A percentile compares a stretch with the other conserved stretches of the same genome.
These are phyloP conservation scores for Fusarium pseudocircinatum DNA, from an alignment of 2,329 filamentous ascomycete species.

Conservation along the genomic window DNA sequence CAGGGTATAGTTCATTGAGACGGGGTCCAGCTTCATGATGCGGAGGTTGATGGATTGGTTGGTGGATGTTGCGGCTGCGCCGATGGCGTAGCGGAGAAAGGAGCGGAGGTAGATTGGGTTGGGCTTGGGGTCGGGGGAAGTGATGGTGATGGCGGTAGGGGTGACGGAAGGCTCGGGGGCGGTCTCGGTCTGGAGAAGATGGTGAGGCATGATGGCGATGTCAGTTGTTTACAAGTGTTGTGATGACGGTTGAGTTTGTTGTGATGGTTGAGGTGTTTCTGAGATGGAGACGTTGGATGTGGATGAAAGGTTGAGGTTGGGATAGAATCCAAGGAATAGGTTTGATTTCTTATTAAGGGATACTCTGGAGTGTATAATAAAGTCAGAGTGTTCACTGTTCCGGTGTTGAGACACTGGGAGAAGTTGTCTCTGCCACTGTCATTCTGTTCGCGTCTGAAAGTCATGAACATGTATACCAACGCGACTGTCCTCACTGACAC, in stretches of 20 bases:
- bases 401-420: rapidly evolving
- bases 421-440: neutral
- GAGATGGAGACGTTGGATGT: neutral
- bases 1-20: neutral
- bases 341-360: neutral
- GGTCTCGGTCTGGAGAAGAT: neutral
- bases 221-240: rapidly evolving
- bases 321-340: rapidly evolving
- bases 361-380: rapidly evolving
- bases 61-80: neutral
- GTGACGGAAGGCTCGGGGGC: neutral
- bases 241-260: neutral
- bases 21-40: neutral
- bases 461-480: neutral
- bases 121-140: neutral
- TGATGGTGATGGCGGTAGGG: neutral
- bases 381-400: neutral
- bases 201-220: neutral
- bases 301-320: neutral
- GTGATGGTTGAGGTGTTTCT: neutral
- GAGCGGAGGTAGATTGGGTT: neutral
- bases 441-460: neutral
- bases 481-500: neutral
- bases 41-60: neutral
- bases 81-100: neutral